Base-by-base conservation (phyloP, 192 early-diverging fungal species). In the Linnemannia schmuckeri region DNA sequence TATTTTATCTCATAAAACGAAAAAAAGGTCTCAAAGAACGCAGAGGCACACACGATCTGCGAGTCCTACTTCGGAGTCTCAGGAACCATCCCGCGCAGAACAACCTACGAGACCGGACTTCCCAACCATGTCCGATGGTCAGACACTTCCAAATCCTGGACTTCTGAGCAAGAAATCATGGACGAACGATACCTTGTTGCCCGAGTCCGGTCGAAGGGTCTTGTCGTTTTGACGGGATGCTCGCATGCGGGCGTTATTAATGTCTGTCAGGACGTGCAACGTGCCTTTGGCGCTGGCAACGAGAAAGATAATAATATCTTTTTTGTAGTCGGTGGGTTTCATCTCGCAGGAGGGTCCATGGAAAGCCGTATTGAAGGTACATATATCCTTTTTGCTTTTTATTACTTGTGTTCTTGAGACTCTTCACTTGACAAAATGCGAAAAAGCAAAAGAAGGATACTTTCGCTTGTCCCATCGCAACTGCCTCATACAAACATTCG, bases 271-370 rank as follows among this genome's bases (percentile, higher is more conserved):
- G 82, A 88, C 46, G 81, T 82, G 6, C 66, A 83, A 37, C 76
- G 49, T 30, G 81, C 70, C 13, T 88, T 88, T 55, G 52, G 40
- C n/a, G 3, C 38, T 55, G 42, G 38, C 22, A 38, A 80, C 24
- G 68, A 57, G 15, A 61, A 52, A 17, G 61, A 70, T 1, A 8
- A 74, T 2, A 30, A 79, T 0, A 47, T 88, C 22, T 84, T 81
- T 40, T 83, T 83, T 47, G 79, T 88, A 13, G 76, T 88, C 5
- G 87, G 87, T n/a, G 87, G 87, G 24, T 88, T 83, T 68, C 87
- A 88, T 68, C 61, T 88, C 5, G 79, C 87, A n/a, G 87, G 87
- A 35, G n/a, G 12, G 9, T 68, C 75, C 12, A 76, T 83, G 49
- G 87, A 88, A 35, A 74, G 72, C 4, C 71, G 79, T 20, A 88